phyloP scores from a whole-genome alignment of 2,329 filamentous ascomycete genomes.

The Daldinia eschscholtzii region DNA sequence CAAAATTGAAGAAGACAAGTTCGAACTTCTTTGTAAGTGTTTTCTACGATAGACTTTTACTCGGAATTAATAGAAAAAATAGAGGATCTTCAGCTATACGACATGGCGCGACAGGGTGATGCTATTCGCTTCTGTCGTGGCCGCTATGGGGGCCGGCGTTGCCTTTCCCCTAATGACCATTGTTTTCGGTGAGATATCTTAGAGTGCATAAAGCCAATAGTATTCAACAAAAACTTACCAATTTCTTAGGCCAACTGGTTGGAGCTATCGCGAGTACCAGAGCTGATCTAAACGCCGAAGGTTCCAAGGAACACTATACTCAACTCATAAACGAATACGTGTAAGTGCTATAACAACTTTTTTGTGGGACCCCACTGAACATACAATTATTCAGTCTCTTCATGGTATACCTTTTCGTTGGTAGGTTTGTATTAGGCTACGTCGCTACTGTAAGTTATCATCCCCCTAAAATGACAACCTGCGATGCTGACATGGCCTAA shows the following conservation, averaged over 20 bases:
- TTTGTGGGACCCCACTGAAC: background rate
- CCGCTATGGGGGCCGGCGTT: conserved; percentile 49
- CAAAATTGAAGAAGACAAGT: conserved; percentile 41
- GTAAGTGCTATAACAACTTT: conserved; percentile 49
- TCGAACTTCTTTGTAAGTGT: conserved; percentile 47
- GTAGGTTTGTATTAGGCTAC: conserved; percentile 73
- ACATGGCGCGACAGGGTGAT: conserved; percentile 48
- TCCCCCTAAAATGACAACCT: background rate
- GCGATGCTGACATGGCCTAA: conserved; percentile 44
- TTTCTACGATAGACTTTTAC: background rate
- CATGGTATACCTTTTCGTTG: conserved; percentile 79
- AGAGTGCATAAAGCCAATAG: background rate
- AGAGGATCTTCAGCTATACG: conserved; percentile 52
- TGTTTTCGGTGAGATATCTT: conserved; percentile 61
- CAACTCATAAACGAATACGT: conserved; percentile 60
- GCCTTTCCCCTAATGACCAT: conserved; percentile 65
- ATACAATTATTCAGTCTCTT: conserved; percentile 64
- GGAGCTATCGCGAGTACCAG: conserved; percentile 59
- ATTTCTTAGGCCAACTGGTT: conserved; percentile 57
- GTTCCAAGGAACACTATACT: conserved; percentile 44
- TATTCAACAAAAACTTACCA: conserved; percentile 31
- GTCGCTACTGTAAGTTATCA: conserved; percentile 63
- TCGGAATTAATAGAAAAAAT: conserved; percentile 25
- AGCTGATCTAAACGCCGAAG: conserved; percentile 38
- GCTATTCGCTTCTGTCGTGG: conserved; percentile 44